Evolutionary conservation across 2,329 filamentous ascomycete species (phyloP).

Genomic region (Pleoardoris graminearum): DNA sequence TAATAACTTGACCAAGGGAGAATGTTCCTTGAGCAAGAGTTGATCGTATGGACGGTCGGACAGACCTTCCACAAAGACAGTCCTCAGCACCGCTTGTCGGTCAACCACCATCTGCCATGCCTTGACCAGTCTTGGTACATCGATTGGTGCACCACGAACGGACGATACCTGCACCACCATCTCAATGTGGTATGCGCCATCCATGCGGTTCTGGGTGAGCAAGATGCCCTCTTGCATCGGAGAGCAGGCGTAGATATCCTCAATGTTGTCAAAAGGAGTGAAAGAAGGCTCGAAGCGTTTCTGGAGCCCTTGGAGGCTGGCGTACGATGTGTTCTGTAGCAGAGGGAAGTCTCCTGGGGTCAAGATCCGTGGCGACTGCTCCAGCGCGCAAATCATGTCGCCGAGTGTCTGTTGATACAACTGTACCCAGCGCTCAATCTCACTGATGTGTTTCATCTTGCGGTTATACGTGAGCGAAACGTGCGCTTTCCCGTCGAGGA

Average conservation of each 20-base stretch:
- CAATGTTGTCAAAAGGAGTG: constrained; percentile 3
- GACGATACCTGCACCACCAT: neutral
- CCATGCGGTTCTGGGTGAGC: neutral
- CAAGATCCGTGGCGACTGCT: neutral
- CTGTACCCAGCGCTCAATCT: constrained; percentile 18
- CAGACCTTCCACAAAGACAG: constrained; percentile 18
- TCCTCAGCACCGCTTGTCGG: constrained; percentile 22
- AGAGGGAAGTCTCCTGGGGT: constrained; percentile 3
- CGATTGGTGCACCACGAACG: neutral
- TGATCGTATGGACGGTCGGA: constrained; percentile 7
- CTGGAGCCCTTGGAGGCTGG: constrained; percentile 13
- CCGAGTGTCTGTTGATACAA: neutral
- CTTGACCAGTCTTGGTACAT: neutral
- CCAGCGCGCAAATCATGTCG: neutral
- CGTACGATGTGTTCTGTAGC: constrained; percentile 14
- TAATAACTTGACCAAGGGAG: too few species aligned
- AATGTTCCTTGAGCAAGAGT: constrained; percentile 19
- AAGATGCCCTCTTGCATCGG: constrained; percentile 18
- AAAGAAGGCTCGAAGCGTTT: constrained; percentile 12
- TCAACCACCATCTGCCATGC: constrained; percentile 14
- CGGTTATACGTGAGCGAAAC: constrained; percentile 17
- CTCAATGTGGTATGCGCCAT: neutral
- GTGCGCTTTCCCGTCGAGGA: constrained; percentile 9
- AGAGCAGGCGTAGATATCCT: constrained; percentile 16
- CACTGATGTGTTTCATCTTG: constrained; percentile 14